These are phyloP conservation scores for Conringia planisiliqua DNA, from an alignment of 345 rosid species.

Conservation along the genomic window DNA sequence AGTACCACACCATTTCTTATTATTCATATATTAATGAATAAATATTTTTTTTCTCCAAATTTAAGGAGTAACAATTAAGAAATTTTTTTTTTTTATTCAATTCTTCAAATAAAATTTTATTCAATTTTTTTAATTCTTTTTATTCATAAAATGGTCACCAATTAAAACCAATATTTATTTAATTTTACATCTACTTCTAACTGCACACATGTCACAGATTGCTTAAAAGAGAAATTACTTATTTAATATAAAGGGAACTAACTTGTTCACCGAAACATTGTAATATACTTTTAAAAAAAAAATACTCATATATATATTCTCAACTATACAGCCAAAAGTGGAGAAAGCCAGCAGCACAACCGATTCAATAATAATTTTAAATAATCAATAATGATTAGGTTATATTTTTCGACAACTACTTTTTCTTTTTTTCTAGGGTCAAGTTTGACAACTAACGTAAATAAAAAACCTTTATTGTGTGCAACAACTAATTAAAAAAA, in stretches of 20 bases:
- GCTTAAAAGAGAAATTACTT: neutral
- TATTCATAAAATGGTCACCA: too few relatives aligned
- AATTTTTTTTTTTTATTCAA: too few relatives aligned
- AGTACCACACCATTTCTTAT: too few relatives aligned
- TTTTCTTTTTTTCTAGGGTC: neutral
- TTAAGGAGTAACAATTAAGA: too few relatives aligned
- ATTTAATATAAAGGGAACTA: neutral
- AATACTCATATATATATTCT: neutral
- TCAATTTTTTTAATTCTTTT: too few relatives aligned
- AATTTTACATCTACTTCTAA: neutral
- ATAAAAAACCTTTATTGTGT: neutral
- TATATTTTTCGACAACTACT: neutral
- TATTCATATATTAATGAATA: too few relatives aligned
- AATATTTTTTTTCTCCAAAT: too few relatives aligned
- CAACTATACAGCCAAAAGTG: slow-evolving; percentile 10
- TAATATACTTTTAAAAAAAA: neutral
- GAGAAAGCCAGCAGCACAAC: slow-evolving; percentile 26
- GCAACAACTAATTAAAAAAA: neutral
- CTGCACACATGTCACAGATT: neutral
- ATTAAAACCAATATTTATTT: too few relatives aligned
- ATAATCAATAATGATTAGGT: neutral
- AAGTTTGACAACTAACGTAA: neutral
- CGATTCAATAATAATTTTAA: neutral
- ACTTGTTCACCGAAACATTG: neutral
- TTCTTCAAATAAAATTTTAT: too few relatives aligned